Conservation (phyloP, 352 stramenopile species). For the Globisporangium recalcitrans region DNA sequence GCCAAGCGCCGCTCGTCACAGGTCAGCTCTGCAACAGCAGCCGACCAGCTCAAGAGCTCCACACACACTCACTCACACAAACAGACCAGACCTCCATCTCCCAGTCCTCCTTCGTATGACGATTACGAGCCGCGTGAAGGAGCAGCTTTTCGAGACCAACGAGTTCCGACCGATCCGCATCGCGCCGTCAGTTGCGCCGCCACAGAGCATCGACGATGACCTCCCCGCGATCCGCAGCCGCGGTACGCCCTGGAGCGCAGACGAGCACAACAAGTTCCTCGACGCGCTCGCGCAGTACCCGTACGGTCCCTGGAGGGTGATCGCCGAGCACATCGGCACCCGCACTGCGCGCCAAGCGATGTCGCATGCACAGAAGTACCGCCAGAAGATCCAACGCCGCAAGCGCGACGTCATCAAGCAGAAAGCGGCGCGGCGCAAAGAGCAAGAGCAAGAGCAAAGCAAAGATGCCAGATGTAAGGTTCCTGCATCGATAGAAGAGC, state of each 20-base stretch:
- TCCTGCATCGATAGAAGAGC: not conserved
- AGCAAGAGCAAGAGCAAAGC: not conserved
- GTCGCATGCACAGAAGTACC: slow-evolving; percentile 13
- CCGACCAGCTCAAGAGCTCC: not conserved
- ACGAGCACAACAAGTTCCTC: slow-evolving; percentile 25
- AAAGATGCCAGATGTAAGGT: not conserved
- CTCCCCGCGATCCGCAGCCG: not conserved
- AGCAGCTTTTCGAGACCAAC: slow-evolving; percentile 3
- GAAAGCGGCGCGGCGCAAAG: not conserved
- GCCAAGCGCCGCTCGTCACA: not conserved
- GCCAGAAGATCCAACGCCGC: slow-evolving; percentile 9
- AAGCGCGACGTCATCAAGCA: not conserved
- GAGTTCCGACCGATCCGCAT: slow-evolving; percentile 7
- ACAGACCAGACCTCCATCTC: not conserved
- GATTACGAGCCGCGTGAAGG: slow-evolving; percentile 4
- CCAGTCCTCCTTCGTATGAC: not conserved
- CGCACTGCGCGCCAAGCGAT: slow-evolving; percentile 68
- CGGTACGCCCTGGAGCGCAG: slow-evolving; percentile 7
- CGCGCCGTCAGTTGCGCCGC: not conserved
- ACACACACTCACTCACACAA: not conserved
- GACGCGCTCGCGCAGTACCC: slow-evolving; percentile 22
- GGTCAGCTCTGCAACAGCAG: not conserved
- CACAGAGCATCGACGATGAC: not conserved
- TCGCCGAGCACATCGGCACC: slow-evolving; percentile 22
- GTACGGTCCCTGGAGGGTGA: slow-evolving; percentile 23